A percentile compares a stretch with the other conserved stretches of the same genome.
Evolutionary conservation across 345 rosid species (phyloP).

Genomic region (Populus pruinosa): DNA sequence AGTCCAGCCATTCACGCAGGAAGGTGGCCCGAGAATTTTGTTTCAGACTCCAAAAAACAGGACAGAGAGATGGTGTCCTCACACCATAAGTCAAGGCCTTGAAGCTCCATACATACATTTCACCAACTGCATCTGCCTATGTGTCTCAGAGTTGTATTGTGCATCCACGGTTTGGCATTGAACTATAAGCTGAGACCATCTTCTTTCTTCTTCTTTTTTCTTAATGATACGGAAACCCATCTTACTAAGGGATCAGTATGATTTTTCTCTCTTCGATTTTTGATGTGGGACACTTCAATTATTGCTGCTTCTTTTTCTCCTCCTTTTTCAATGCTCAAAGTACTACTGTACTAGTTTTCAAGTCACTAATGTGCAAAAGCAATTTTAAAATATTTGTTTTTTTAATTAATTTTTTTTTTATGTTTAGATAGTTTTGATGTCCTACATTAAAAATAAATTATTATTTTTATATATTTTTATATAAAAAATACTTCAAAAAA

Average conservation of each 20-base stretch:
- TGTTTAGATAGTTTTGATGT: too few relatives aligned
- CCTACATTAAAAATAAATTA: too few relatives aligned
- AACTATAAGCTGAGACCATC: background rate
- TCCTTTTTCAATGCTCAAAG: background rate
- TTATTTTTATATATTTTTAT: too few relatives aligned
- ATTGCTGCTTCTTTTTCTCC: background rate
- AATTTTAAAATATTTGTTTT: too few relatives aligned
- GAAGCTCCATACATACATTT: constrained; percentile 11
- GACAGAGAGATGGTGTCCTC: constrained; percentile 7
- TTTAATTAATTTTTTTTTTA: too few relatives aligned
- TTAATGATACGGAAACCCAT: background rate
- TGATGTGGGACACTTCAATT: background rate
- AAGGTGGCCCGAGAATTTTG: background rate
- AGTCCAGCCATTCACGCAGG: background rate
- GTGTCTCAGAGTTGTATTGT: background rate
- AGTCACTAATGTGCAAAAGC: too few relatives aligned
- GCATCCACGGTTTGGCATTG: background rate
- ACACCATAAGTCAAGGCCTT: constrained; percentile 22
- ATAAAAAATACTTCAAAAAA: too few relatives aligned
- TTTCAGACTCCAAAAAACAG: background rate
- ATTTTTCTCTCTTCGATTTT: background rate
- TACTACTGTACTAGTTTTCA: background rate
- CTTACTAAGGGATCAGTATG: background rate
- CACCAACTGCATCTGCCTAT: constrained; percentile 6
- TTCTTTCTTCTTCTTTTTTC: background rate